Conservation (phyloP, 2,329 filamentous ascomycete genomes). For the Parafenestella ontariensis region DNA sequence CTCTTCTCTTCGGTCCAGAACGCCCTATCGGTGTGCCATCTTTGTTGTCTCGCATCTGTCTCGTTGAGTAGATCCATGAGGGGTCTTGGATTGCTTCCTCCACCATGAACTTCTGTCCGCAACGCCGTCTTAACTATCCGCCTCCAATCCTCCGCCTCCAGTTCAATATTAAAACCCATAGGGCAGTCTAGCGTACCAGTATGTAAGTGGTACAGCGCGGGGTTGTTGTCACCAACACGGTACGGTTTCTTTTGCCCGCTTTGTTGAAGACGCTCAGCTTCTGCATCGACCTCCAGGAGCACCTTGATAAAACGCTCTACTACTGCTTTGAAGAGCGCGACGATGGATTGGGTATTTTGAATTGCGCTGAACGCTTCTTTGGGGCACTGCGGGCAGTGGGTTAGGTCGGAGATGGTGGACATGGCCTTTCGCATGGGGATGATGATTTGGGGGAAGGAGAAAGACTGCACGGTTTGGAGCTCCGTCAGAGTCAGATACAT, state of each 20-base stretch:
- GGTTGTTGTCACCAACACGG: slow-evolving; percentile 53
- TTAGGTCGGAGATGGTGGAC: slow-evolving; percentile 46
- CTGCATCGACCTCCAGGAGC: slow-evolving; percentile 50
- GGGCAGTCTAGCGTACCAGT: slow-evolving; percentile 53
- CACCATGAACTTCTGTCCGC: slow-evolving; percentile 52
- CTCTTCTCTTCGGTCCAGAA: slow-evolving; percentile 25
- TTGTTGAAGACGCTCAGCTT: slow-evolving; percentile 43
- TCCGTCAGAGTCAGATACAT: slow-evolving; percentile 54
- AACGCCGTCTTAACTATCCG: slow-evolving; percentile 55
- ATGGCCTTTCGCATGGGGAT: slow-evolving; percentile 52
- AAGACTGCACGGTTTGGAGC: slow-evolving; percentile 48
- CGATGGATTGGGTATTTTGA: slow-evolving; percentile 55
- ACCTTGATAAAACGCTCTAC: slow-evolving; percentile 52
- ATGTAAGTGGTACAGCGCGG: slow-evolving; percentile 51
- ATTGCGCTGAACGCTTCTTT: slow-evolving; percentile 50
- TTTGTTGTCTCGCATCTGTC: slow-evolving; percentile 52
- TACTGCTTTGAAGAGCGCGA: slow-evolving; percentile 52
- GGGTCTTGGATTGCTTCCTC: slow-evolving; percentile 33
- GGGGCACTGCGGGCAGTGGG: slow-evolving; percentile 54
- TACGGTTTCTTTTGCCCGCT: slow-evolving; percentile 50
- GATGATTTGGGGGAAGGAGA: slow-evolving; percentile 54
- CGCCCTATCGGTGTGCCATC: slow-evolving; percentile 47
- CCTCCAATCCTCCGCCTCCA: slow-evolving; percentile 54
- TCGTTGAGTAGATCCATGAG: slow-evolving; percentile 47
- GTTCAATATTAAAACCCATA: slow-evolving; percentile 54